phyloP scores from a whole-genome alignment of 768 basidiomycete species.

The Xerocomellus dryophilus region DNA sequence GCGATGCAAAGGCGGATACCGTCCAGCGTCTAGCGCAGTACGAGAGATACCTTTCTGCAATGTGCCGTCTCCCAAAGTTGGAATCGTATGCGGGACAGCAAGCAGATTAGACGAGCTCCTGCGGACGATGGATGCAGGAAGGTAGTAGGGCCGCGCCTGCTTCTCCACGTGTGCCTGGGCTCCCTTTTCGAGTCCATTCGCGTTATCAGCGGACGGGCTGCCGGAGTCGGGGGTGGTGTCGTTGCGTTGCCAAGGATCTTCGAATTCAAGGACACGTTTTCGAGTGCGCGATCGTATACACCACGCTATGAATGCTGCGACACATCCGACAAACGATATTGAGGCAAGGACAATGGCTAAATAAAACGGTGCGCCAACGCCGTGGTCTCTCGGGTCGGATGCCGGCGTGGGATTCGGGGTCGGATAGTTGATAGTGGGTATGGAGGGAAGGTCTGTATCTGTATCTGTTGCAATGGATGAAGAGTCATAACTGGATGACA shows the following conservation, averaged over 20 bases:
- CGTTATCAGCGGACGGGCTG: background rate
- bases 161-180: constrained; percentile 3
- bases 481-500: constrained; percentile 4
- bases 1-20: background rate
- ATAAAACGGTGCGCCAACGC: constrained; percentile 43
- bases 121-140: constrained; percentile 24
- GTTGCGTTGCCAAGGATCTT: constrained; percentile 35
- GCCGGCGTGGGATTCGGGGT: constrained; percentile 24
- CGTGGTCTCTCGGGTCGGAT: constrained; percentile 19
- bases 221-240: constrained; percentile 4
- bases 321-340: constrained; percentile 42
- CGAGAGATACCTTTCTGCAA: constrained; percentile 4
- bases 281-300: constrained; percentile 42
- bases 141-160: constrained; percentile 22
- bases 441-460: constrained; percentile 21
- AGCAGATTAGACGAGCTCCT: constrained; percentile 19
- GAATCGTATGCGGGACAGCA: constrained; percentile 15
- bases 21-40: background rate
- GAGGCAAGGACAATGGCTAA: constrained; percentile 48
- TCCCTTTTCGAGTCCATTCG: constrained; percentile 2
- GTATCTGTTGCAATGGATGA: constrained; percentile 12
- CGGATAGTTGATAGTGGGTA: constrained; percentile 24
- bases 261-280: constrained; percentile 33
- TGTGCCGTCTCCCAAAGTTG: background rate
- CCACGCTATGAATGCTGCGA: constrained; percentile 50